Evolutionary conservation across 805 yeast genomes (phyloP), one percentile per base, ranked within the genome.

Genomic region (Candida tallmaniae): DNA sequence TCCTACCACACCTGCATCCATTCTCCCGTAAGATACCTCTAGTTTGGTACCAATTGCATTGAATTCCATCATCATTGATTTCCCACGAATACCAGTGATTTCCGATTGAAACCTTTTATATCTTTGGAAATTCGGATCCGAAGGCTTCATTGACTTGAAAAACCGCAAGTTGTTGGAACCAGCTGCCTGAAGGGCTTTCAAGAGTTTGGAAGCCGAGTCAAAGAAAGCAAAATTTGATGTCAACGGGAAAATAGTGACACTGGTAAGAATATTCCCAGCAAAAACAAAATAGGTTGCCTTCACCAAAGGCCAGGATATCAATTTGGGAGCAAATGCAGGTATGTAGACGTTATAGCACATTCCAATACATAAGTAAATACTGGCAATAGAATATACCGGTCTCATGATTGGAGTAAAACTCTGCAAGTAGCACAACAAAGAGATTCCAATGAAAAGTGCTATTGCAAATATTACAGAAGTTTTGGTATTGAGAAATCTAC

Each of bases 1-100:
- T 8, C 50, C 54, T 4, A 52, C 38, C 29, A 56, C 60, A 4
- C 52, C 55, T 10, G 47, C 36, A 23, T 55, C 56, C 21, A 58
- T 43, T 33, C 64, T 39, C 4, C 61, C 53, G 32, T 40, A 54
- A 1, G 61, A 47, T 3, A 56, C 17, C 34, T 60, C 66, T 12
- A 40, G 39, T 21, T 45, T 36, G n/a, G 48, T 29, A 6, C 45
- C 35, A 4, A 36, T 23, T 4, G 54, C 54, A 15, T 46, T 36
- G 6, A 51, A 25, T 23, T 52, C 60, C 13, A 52, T 36, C 1
- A 47, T 44, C 3, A 46, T 44, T 22, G 50, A 29, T 18, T 39
- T 44, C 6, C 32, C 41, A 30, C 59, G 46, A 4, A 49, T 32
- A 4, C 34, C 31, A 6, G 47, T 36, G n/a, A 59, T 45, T 28